These are phyloP conservation scores for Erigeron philadelphicus DNA, from an alignment of 140 eudicot genomes.

Conservation along the genomic window DNA sequence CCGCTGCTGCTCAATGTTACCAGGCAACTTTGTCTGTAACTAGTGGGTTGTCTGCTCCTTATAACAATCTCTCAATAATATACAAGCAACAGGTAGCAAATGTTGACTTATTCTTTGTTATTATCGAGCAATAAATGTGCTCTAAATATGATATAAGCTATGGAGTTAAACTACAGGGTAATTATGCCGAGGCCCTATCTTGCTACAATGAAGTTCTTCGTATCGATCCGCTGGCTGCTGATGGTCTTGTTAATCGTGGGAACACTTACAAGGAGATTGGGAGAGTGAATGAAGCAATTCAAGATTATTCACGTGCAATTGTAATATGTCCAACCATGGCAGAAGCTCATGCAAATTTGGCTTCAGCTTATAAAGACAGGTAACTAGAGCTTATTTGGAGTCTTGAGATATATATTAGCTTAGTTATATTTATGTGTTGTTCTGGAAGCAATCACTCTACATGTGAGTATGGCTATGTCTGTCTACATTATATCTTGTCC, in stretches of 20 bases:
- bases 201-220: constrained; percentile 89
- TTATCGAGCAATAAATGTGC: too few relatives aligned
- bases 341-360: constrained; percentile 95
- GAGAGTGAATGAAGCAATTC: constrained; percentile 91
- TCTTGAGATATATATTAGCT: neutral
- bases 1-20: constrained; percentile 85
- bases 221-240: constrained; percentile 89
- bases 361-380: constrained; percentile 97
- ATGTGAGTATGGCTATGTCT: too few relatives aligned
- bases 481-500: too few relatives aligned
- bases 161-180: constrained; percentile 50
- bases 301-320: constrained; percentile 79
- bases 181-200: constrained; percentile 75
- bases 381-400: constrained; percentile 17
- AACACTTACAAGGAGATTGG: constrained; percentile 88
- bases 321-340: constrained; percentile 80
- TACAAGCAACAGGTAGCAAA: constrained; percentile 82
- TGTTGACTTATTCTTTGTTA: too few relatives aligned
- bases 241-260: constrained; percentile 91
- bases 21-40: constrained; percentile 82
- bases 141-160: too few relatives aligned
- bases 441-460: neutral
- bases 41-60: constrained; percentile 92
- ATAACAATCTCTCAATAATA: constrained; percentile 77
- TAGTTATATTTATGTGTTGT: neutral